Evolutionary conservation across 2,329 filamentous ascomycete genomes (phyloP).

Genomic region (Colletotrichum sansevieriae): DNA sequence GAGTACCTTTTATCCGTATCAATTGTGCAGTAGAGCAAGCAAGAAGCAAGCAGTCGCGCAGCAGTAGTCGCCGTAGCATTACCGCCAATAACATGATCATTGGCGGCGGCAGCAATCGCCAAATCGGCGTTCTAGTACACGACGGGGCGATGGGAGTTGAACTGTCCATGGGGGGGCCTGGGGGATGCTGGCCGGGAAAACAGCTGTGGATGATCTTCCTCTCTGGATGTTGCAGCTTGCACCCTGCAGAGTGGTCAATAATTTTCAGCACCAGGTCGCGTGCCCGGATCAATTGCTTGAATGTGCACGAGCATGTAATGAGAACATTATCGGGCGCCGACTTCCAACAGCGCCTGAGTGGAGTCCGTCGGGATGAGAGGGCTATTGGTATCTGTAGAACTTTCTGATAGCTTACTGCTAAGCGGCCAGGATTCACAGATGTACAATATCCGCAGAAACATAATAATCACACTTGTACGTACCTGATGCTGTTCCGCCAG

Average conservation of each 20-base stretch:
- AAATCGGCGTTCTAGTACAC: background rate
- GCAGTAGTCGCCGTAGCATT: background rate
- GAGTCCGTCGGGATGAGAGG: constrained; percentile 1
- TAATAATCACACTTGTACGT: background rate
- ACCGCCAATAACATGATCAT: background rate
- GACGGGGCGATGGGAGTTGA: background rate
- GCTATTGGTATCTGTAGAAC: constrained; percentile 1
- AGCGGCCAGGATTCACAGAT: constrained; percentile 6
- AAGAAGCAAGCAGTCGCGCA: constrained; percentile 13
- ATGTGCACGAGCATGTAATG: constrained; percentile 13
- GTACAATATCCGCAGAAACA: constrained; percentile 2
- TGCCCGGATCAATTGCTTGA: constrained; percentile 32
- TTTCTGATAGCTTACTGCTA: background rate
- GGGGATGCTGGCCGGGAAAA: constrained; percentile 9
- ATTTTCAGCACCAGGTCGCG: constrained; percentile 23
- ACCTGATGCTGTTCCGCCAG: constrained; percentile 7
- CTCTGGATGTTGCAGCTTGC: constrained; percentile 21
- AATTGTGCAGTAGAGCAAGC: constrained; percentile 2
- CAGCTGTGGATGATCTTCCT: background rate
- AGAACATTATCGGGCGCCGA: constrained; percentile 4
- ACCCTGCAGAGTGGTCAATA: constrained; percentile 24
- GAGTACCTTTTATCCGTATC: constrained; percentile 13
- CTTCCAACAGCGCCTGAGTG: background rate
- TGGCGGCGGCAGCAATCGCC: background rate
- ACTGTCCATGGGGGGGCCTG: constrained; percentile 3